These are phyloP conservation scores for Suillus cothurnatus DNA, from an alignment of 768 basidiomycete genomes.

Conservation along the genomic window DNA sequence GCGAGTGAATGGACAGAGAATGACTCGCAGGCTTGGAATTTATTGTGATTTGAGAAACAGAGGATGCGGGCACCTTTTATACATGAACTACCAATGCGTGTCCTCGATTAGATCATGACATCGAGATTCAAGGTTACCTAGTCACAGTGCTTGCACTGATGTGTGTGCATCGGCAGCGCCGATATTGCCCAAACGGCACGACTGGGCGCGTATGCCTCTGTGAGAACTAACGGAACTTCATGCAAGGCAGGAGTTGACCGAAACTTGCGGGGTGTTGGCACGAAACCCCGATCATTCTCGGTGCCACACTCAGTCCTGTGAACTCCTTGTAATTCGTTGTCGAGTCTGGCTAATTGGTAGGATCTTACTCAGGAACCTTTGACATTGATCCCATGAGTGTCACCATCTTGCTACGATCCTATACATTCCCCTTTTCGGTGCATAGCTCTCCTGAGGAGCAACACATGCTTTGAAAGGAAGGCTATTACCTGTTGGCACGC, in stretches of 20 bases:
- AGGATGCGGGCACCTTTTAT: constrained; percentile 28
- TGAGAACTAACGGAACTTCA: constrained; percentile 8
- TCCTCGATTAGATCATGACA: constrained; percentile 30
- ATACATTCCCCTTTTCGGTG: neutral
- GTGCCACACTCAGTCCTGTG: constrained; percentile 24
- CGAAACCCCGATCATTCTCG: constrained; percentile 20
- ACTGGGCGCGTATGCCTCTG: constrained; percentile 13
- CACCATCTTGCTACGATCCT: constrained; percentile 7
- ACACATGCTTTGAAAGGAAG: constrained; percentile 5
- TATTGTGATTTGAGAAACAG: neutral
- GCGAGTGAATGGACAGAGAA: constrained; percentile 13
- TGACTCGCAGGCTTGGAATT: constrained; percentile 13
- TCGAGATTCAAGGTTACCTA: constrained; percentile 34
- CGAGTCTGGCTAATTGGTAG: constrained; percentile 16
- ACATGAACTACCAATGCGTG: constrained; percentile 34
- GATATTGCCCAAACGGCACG: constrained; percentile 32
- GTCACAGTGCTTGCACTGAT: constrained; percentile 34
- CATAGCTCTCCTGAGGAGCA: neutral
- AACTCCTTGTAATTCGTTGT: constrained; percentile 18
- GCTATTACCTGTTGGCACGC: constrained; percentile 6
- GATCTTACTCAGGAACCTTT: constrained; percentile 27
- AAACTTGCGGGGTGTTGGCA: constrained; percentile 12
- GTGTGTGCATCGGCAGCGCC: constrained; percentile 21
- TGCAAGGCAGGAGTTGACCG: constrained; percentile 8
- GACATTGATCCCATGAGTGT: constrained; percentile 13